Evolutionary conservation across 2,329 filamentous ascomycete species (phyloP), one percentile per base, ranked within the genome.

Genomic region (Graphilbum ipis-grandicollis): DNA sequence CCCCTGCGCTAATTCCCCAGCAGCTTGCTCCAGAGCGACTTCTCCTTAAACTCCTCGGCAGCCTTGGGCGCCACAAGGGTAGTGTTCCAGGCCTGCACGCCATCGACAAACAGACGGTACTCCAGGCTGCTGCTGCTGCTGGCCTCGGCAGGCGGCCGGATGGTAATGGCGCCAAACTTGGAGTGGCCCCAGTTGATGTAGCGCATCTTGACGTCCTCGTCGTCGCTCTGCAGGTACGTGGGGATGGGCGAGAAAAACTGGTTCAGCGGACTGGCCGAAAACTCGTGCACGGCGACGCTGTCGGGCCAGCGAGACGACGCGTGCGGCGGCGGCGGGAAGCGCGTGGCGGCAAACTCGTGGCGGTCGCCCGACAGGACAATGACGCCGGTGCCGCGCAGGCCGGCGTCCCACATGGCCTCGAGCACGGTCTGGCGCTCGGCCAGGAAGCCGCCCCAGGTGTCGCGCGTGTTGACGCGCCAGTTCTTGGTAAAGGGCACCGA

Each of bases 401-500:
- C 77, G 1, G 80, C 76, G 42, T 81, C 77, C 85, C 90, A 96
- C 71, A 94, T 93, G 2, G 83, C 81, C 53, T 93, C 79, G 13
- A 98, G 74, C 19, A 96, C 70, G 38, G 63, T 65, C 37, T 68
- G 71, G 14, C 90, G 76, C 60, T 98, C 90, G 34, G 66, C 60
- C 2, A 94, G 65, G 55, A 93, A 94, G 0, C 88, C 88, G 33
- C 83, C 84, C 90, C 90, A 98, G 0, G 90, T 96, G 52, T 98
- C 90, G 42, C 77, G 66, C 2, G 74, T 75, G 44, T 90, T 88
- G 44, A 93, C 72, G 19, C 75, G 79, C 88, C 90, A 98, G 56
- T 98, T 98, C 60, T 93, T 93, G 7, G 90, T 96, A 53, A 98
- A 93, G 0, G 90, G 90, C 5, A 96, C 80, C 15, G 81, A 86